phyloP scores from a whole-genome alignment of 768 basidiomycete genomes.

The Terana coerulea region DNA sequence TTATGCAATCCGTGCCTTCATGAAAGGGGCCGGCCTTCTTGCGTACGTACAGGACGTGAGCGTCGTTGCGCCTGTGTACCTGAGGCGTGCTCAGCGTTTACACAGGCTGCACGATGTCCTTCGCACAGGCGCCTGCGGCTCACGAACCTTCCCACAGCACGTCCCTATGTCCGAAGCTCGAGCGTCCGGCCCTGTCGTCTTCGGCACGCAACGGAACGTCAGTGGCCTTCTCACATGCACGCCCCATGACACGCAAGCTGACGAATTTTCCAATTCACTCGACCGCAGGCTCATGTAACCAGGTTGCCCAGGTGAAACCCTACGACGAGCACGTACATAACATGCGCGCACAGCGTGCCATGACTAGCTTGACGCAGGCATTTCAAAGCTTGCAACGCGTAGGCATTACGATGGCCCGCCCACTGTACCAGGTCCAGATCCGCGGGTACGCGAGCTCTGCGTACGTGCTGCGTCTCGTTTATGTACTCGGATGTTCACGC shows the following conservation, averaged over 20 bases:
- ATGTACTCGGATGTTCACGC: neutral
- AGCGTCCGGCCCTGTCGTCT: neutral
- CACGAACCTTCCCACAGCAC: neutral
- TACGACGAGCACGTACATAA: neutral
- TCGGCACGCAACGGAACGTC: neutral
- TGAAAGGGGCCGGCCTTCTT: too few relatives aligned
- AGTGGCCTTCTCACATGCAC: neutral
- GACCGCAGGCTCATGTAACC: constrained; percentile 3
- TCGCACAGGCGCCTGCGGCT: neutral
- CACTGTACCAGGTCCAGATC: constrained; percentile 1
- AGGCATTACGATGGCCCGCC: neutral
- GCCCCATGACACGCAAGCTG: constrained; percentile 1
- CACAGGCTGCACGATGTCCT: too few relatives aligned
- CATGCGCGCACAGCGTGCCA: too few relatives aligned
- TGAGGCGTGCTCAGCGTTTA: too few relatives aligned
- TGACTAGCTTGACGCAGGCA: too few relatives aligned
- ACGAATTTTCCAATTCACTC: constrained; percentile 3
- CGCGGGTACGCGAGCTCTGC: constrained; percentile 1
- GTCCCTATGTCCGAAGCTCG: neutral
- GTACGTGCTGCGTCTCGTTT: neutral
- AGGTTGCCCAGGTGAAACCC: neutral
- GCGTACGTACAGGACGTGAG: too few relatives aligned
- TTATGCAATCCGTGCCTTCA: too few relatives aligned
- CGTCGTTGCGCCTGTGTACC: neutral
- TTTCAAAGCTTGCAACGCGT: too few relatives aligned